phyloP scores from a whole-genome alignment of 345 rosid species.

The Ceriops decandra region DNA sequence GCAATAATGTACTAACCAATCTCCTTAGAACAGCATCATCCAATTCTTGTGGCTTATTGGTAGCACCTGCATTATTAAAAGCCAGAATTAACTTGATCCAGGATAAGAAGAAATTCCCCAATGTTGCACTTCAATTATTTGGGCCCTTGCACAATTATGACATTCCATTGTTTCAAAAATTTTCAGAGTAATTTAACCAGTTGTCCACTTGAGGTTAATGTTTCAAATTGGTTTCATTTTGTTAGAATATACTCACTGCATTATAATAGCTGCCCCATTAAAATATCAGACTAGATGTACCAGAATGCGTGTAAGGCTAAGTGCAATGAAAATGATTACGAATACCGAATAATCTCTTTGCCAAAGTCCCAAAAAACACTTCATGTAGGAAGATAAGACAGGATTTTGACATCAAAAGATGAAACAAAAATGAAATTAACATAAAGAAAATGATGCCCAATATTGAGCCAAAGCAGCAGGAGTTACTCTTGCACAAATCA shows the following conservation, averaged over 20 bases:
- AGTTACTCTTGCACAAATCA: too few relatives aligned
- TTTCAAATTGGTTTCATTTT: too few relatives aligned
- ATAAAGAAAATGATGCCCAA: too few relatives aligned
- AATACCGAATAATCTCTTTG: constrained; percentile 2
- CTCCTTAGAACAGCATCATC: constrained; percentile 96
- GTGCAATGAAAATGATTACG: neutral
- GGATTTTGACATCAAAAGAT: neutral
- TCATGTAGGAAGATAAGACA: neutral
- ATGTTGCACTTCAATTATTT: neutral
- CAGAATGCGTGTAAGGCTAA: neutral
- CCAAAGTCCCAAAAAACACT: neutral
- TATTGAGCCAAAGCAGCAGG: too few relatives aligned
- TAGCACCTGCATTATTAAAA: constrained; percentile 65
- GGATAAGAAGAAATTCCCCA: neutral
- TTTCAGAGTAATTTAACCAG: neutral
- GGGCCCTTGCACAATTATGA: neutral
- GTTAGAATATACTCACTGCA: too few relatives aligned
- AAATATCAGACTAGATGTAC: too few relatives aligned
- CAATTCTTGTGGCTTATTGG: constrained; percentile 95
- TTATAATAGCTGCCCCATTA: too few relatives aligned
- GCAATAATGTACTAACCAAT: constrained; percentile 51
- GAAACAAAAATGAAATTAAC: neutral
- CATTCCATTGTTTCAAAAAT: neutral
- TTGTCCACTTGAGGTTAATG: neutral
- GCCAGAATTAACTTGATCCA: constrained; percentile 6